Conservation (phyloP, 2,329 filamentous ascomycete genomes). For the Aspergillus costaricaensis region DNA sequence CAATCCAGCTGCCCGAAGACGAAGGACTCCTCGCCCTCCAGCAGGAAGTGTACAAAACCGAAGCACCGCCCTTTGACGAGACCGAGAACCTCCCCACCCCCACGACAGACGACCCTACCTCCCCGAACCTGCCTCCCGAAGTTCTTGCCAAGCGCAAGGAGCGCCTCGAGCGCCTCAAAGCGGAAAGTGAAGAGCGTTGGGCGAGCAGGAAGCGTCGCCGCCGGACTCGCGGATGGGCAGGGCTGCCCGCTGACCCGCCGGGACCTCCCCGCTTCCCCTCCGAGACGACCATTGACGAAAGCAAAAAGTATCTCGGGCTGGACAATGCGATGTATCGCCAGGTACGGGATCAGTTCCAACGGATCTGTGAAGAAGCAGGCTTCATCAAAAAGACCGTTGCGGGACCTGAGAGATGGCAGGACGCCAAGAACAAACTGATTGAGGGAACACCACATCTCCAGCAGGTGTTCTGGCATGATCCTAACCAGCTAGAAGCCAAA, state of each 20-base stretch:
- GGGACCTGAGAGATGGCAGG: constrained; percentile 72
- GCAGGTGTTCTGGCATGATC: constrained; percentile 60
- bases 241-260: constrained; percentile 66
- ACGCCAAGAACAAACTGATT: constrained; percentile 67
- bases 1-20: constrained; percentile 34
- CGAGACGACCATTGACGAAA: constrained; percentile 79
- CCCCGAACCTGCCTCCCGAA: constrained; percentile 47
- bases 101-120: constrained; percentile 21
- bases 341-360: constrained; percentile 67
- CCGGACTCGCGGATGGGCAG: constrained; percentile 67
- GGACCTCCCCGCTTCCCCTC: constrained; percentile 75
- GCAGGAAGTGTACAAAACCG: constrained; percentile 41
- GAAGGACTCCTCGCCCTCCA: constrained; percentile 42
- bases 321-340: constrained; percentile 64
- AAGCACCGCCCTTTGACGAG: constrained; percentile 30
- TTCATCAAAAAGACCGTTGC: constrained; percentile 76
- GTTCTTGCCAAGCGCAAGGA: constrained; percentile 57
- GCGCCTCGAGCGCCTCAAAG: constrained; percentile 56
- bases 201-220: constrained; percentile 66
- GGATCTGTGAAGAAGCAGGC: constrained; percentile 66
- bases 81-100: constrained; percentile 25
- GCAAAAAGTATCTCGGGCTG: constrained; percentile 68
- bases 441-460: constrained; percentile 66
- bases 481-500: constrained; percentile 62
- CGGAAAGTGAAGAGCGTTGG: constrained; percentile 64